phyloP scores from a whole-genome alignment of 352 stramenopile genomes.

The Phytophthora macrochlamydospora region DNA sequence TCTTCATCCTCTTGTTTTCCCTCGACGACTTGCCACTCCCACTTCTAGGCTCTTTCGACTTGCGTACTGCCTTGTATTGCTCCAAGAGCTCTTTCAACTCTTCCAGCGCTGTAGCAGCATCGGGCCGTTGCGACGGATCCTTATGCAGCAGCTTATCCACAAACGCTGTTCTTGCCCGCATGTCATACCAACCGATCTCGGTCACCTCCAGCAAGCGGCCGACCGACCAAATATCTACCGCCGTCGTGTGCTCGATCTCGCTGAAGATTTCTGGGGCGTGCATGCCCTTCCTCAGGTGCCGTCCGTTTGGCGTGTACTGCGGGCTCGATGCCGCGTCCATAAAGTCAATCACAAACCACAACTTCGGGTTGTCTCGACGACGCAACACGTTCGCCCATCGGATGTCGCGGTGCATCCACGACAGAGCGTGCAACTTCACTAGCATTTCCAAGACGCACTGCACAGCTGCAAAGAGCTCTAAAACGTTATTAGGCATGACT shows the following conservation, averaged over 20 bases:
- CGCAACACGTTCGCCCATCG: conserved; percentile 33
- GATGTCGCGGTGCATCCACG: conserved; percentile 34
- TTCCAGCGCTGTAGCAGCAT: conserved; percentile 18
- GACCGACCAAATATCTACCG: conserved; percentile 25
- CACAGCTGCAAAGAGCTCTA: conserved; percentile 20
- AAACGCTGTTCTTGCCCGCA: conserved; percentile 15
- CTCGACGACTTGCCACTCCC: too few relatives aligned
- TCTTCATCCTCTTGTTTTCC: too few relatives aligned
- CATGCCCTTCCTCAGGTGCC: conserved; percentile 11
- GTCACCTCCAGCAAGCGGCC: conserved; percentile 17
- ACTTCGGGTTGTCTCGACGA: conserved; percentile 13
- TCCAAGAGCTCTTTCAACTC: not conserved
- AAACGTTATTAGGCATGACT: conserved; percentile 18
- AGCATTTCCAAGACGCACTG: conserved; percentile 23
- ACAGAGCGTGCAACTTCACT: conserved; percentile 26
- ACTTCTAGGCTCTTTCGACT: not conserved
- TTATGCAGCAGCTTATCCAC: conserved; percentile 16
- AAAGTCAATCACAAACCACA: conserved; percentile 34
- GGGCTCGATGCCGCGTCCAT: conserved; percentile 25
- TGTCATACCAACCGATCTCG: conserved; percentile 18
- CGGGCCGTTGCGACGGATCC: conserved; percentile 20
- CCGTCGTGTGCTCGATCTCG: conserved; percentile 14
- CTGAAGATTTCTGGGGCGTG: conserved; percentile 28
- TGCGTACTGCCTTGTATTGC: not conserved
- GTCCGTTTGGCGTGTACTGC: conserved; percentile 15